These are phyloP conservation scores for Eucommia ulmoides DNA, from an alignment of 257 asterid genomes.

Conservation along the genomic window DNA sequence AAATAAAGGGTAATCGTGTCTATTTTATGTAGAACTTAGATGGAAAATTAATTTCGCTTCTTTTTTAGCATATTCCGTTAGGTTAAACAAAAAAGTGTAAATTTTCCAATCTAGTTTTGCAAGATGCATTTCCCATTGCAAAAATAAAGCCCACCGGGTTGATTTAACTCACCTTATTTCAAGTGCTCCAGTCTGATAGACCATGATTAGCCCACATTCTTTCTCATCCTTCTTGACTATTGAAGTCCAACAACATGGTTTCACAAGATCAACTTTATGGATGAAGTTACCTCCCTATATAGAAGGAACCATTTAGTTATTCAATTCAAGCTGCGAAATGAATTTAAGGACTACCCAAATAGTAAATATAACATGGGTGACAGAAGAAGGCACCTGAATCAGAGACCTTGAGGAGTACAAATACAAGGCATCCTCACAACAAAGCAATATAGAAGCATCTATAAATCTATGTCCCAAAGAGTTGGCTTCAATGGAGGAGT, in stretches of 20 bases:
- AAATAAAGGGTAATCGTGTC: too few relatives aligned
- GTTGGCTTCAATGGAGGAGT: conserved; percentile 10
- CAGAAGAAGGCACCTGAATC: conserved; percentile 40
- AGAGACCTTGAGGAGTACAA: conserved; percentile 39
- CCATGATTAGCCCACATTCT: conserved; percentile 40
- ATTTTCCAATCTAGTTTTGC: too few relatives aligned
- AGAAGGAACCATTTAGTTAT: too few relatives aligned
- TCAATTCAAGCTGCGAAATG: conserved; percentile 17
- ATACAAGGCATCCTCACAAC: conserved; percentile 60
- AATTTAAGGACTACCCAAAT: conserved; percentile 3
- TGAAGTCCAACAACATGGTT: conserved; percentile 80
- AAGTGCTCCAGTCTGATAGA: conserved; percentile 72
- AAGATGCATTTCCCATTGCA: too few relatives aligned
- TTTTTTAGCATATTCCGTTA: too few relatives aligned
- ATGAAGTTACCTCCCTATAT: conserved; percentile 45
- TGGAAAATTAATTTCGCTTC: too few relatives aligned
- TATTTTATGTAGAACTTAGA: too few relatives aligned
- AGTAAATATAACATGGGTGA: conserved; percentile 4
- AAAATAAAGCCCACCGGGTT: too few relatives aligned
- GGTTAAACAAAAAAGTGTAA: too few relatives aligned
- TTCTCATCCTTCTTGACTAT: conserved; percentile 40
- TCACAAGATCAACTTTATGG: conserved; percentile 44
- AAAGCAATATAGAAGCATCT: conserved; percentile 48
- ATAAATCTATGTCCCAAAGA: conserved; percentile 16
- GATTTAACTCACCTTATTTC: conserved; percentile 86